Base-by-base conservation (phyloP, 2,329 filamentous ascomycete genomes). In the Fusarium sp. region DNA sequence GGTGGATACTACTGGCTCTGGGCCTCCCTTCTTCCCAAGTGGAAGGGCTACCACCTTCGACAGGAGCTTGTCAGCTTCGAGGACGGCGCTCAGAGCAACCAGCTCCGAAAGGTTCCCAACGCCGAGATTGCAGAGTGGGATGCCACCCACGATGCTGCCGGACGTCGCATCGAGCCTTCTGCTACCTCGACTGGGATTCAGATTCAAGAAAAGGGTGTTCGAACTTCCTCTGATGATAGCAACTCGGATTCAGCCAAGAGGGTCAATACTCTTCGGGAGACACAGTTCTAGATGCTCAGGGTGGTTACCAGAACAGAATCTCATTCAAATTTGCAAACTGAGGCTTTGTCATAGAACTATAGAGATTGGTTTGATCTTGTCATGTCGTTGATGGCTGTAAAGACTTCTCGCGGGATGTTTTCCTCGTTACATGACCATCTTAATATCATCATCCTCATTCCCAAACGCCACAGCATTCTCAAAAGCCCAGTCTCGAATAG, bases 1-100 rank as follows among this genome's bases (percentile, higher is more conserved):
- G 87, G 79, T 0, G 43, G 89, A 1, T 92, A 92, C 80, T 92
- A 92, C 75, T 81, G 84, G n/a, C 66, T 87, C 7, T 92, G 90
- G 89, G 88, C 92, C 70, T 84, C 87, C 57, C 48, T 88, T 3
- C 75, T 92, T 0, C 90, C 91, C 0, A 85, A 82, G 39, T 85
- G 84, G 70, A 82, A 85, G 20, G 82, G 85, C 0, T 93, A 92
- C 71, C 76, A 81, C 16, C 86, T 92, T 60, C 85, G 90, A 4
- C 87, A 90, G n/a, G 88, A 90, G 39, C 78, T 91, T 3, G 64
- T 90, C 1, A 79, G 84, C 2, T 80, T 90, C 5, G 73, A 67
- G 18, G 85, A 86, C 14, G 72, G 66, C 66, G 82, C 83, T 14
- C 84, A 83, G 5, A 80, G 84, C 2, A 85, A 88, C 71, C 80